Conservation (phyloP, 129 eudicot species). For the Tagetes erecta region DNA sequence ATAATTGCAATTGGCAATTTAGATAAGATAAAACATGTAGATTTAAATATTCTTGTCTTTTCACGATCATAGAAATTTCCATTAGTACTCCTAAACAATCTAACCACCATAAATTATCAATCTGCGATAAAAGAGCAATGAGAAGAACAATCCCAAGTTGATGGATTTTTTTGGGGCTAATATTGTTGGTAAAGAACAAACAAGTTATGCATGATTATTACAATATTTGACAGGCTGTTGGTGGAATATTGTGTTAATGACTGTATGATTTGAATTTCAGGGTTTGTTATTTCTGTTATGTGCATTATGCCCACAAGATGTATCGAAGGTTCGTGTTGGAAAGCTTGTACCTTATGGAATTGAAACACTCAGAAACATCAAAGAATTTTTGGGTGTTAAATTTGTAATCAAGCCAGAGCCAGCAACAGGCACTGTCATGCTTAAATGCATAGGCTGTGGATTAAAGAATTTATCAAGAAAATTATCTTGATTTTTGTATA, state of each 20-base stretch:
- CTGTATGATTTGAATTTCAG: constrained; percentile 42
- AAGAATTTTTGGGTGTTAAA: constrained; percentile 80
- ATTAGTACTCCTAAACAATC: too few relatives aligned
- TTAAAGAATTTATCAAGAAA: constrained; percentile 72
- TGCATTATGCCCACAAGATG: constrained; percentile 89
- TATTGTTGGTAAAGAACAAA: not conserved
- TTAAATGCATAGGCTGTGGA: constrained; percentile 87
- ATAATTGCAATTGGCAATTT: too few relatives aligned
- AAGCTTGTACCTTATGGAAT: constrained; percentile 88
- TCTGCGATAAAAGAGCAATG: too few relatives aligned
- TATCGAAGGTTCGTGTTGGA: constrained; percentile 93
- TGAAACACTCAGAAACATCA: constrained; percentile 67
- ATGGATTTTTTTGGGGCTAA: too few relatives aligned
- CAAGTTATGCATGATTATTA: not conserved
- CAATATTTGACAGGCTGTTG: not conserved
- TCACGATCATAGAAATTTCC: too few relatives aligned
- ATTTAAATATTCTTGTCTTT: too few relatives aligned
- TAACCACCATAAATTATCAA: too few relatives aligned
- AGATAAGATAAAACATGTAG: too few relatives aligned
- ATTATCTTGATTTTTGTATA: constrained; percentile 33
- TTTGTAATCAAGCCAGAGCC: constrained; percentile 91
- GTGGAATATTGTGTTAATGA: not conserved
- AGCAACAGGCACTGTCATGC: constrained; percentile 71
- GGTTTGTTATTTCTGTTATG: constrained; percentile 94
- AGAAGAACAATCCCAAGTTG: too few relatives aligned